A percentile compares a stretch with the other conserved stretches of the same genome.
Evolutionary conservation across 805 yeast species (phyloP).

Genomic region (Lipomyces japonicus): DNA sequence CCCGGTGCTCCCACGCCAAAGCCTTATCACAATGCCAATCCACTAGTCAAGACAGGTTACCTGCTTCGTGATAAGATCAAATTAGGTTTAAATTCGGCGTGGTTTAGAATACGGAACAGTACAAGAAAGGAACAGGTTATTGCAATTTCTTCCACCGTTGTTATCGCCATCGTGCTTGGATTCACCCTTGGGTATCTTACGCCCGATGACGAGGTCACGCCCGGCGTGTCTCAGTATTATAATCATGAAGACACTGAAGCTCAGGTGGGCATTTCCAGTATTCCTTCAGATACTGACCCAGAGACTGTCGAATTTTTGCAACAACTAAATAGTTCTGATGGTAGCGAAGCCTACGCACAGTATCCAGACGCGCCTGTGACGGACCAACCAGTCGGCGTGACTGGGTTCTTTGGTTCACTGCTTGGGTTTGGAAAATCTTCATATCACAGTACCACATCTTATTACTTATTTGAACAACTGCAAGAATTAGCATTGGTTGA

Average conservation of each 20-base stretch:
- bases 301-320: not conserved
- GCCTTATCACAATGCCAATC: slow-evolving; percentile 5
- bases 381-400: slow-evolving; percentile 4
- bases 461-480: slow-evolving; percentile 14
- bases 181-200: slow-evolving; percentile 25
- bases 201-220: slow-evolving; percentile 25
- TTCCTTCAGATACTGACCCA: slow-evolving; percentile 1
- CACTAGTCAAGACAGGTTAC: slow-evolving; percentile 2
- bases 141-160: slow-evolving; percentile 11
- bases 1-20: slow-evolving; percentile 15
- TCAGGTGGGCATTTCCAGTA: not conserved
- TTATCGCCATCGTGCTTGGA: slow-evolving; percentile 20
- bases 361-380: slow-evolving; percentile 6
- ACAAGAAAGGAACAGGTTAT: slow-evolving; percentile 18
- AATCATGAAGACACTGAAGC: slow-evolving; percentile 6
- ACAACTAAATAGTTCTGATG: not conserved
- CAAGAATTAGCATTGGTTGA: slow-evolving; percentile 23
- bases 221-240: slow-evolving; percentile 22
- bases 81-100: not conserved
- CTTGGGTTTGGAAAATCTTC: slow-evolving; percentile 20
- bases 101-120: slow-evolving; percentile 19
- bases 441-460: slow-evolving; percentile 15
- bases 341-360: slow-evolving; percentile 1
- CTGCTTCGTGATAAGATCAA: slow-evolving; percentile 1
- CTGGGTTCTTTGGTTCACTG: slow-evolving; percentile 19